Percentiles rank a stretch among this genome's conserved stretches.
Conservation (phyloP, 345 rosid species). For the Adansonia digitata region DNA sequence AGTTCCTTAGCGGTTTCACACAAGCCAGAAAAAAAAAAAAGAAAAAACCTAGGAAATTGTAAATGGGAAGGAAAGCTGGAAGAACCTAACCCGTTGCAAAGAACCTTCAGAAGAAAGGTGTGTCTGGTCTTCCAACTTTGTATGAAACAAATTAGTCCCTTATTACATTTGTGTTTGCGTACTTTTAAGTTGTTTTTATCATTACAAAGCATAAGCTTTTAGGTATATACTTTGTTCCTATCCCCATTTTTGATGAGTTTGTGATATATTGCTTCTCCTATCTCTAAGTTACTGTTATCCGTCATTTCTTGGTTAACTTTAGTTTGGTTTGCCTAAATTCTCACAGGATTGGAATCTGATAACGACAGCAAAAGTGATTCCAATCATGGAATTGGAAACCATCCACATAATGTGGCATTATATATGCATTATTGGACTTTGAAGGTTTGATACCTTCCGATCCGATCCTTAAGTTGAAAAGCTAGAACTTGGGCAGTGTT, state of each 20-base stretch:
- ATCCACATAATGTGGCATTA: not conserved
- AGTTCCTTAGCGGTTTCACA: not conserved
- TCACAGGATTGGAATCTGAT: not conserved
- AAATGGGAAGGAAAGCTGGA: no score
- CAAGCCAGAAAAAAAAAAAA: not conserved
- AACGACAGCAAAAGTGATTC: not conserved
- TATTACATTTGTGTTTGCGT: no score
- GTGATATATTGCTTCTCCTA: not conserved
- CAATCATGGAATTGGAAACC: not conserved
- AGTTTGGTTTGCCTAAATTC: not conserved
- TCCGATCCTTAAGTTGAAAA: not conserved
- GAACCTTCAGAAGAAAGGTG: no score
- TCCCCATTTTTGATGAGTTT: no score
- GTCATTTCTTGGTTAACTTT: not conserved
- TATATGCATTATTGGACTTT: not conserved
- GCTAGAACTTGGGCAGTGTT: no score
- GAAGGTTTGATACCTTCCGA: not conserved
- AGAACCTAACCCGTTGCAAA: no score
- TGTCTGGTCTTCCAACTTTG: no score
- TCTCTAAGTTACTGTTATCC: no score
- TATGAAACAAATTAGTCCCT: no score
- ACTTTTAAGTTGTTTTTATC: no score
- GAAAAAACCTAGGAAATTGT: no score
- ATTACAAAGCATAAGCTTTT: not conserved
- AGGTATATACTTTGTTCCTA: not conserved